Evolutionary conservation across 148 eudicot genomes (phyloP).

Genomic region (Diospyros lotus): DNA sequence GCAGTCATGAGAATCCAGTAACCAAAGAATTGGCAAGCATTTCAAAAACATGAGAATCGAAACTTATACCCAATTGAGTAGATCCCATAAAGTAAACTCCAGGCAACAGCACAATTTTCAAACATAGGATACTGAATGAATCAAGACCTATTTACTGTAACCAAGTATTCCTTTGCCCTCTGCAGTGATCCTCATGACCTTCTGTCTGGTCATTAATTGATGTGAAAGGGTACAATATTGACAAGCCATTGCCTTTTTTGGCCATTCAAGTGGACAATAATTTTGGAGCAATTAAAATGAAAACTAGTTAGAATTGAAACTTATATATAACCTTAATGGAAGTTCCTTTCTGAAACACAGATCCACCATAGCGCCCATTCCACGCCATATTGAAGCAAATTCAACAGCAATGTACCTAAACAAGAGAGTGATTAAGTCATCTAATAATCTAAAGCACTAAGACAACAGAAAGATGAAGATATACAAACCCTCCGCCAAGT

Average conservation of each 20-base stretch:
- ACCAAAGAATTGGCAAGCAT: no score
- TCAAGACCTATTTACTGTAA: no score
- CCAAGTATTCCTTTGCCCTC: no score
- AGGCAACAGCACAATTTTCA: no score
- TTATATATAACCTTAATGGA: constrained; percentile 67
- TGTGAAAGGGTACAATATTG: no score
- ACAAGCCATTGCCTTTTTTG: no score
- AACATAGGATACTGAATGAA: no score
- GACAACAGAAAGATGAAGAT: background rate
- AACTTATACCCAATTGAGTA: no score
- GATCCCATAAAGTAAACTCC: no score
- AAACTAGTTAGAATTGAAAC: background rate
- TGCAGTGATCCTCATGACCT: no score
- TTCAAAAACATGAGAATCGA: no score
- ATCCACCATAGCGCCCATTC: constrained; percentile 89
- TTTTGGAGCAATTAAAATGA: background rate
- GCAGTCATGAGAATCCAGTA: no score
- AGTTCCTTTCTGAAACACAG: constrained; percentile 85
- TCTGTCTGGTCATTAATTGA: background rate
- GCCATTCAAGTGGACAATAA: background rate
- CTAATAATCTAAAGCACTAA: background rate
- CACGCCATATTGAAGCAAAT: constrained; percentile 99
- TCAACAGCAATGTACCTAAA: constrained; percentile 97
- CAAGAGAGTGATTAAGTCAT: constrained; percentile 1
- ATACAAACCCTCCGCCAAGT: constrained; percentile 90